These are phyloP conservation scores for Aspergillus uvarum DNA, from an alignment of 2,329 filamentous ascomycete genomes.

Conservation along the genomic window DNA sequence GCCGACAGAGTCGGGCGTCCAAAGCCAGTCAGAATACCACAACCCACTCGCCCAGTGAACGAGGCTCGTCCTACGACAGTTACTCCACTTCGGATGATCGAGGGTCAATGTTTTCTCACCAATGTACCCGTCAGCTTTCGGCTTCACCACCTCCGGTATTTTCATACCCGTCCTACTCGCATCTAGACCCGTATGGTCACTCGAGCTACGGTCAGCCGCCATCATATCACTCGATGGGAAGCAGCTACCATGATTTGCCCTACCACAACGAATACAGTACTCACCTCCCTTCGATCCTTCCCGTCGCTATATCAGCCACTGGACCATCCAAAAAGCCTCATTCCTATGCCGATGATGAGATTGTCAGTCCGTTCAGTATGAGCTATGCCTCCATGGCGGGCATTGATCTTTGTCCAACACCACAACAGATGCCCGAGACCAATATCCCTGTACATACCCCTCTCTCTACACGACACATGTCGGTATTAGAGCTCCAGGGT, in stretches of 20 bases:
- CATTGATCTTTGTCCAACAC: slow-evolving; percentile 49
- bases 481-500: slow-evolving; percentile 12
- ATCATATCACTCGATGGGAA: slow-evolving; percentile 35
- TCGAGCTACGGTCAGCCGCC: slow-evolving; percentile 35
- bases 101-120: slow-evolving; percentile 55
- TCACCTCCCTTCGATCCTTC: slow-evolving; percentile 45
- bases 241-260: slow-evolving; percentile 34
- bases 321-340: slow-evolving; percentile 54
- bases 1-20: slow-evolving; percentile 25
- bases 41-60: slow-evolving; percentile 26
- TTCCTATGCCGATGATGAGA: slow-evolving; percentile 53
- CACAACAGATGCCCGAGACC: slow-evolving; percentile 37
- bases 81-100: slow-evolving; percentile 48
- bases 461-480: slow-evolving; percentile 25
- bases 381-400: slow-evolving; percentile 61
- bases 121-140: slow-evolving; percentile 59
- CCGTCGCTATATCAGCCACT: slow-evolving; percentile 42
- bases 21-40: slow-evolving; percentile 30
- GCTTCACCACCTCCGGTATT: slow-evolving; percentile 59
- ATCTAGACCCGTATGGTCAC: slow-evolving; percentile 45
- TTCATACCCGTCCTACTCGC: slow-evolving; percentile 52
- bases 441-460: slow-evolving; percentile 47
- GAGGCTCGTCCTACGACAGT: slow-evolving; percentile 37
- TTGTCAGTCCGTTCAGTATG: slow-evolving; percentile 60
- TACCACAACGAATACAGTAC: slow-evolving; percentile 43